Evolutionary conservation across 1,284 basidiomycete genomes (phyloP), one percentile per base, ranked within the genome.

Genomic region (Fomes fomentarius): DNA sequence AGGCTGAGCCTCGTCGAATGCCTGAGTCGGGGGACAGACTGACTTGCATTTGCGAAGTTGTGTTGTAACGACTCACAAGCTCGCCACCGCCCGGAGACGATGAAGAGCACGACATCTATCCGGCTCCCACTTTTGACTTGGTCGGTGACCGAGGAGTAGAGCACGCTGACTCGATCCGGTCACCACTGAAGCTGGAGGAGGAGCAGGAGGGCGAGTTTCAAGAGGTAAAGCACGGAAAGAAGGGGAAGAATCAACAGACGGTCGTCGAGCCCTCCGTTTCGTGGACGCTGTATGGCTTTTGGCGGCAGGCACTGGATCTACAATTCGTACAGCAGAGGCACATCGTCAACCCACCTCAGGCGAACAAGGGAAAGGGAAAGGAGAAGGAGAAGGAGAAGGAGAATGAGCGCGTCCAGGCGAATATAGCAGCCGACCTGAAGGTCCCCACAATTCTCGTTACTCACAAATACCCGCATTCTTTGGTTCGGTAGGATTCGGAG

Each of bases 141-240:
- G 65, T 72, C 11, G 65, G 47, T 76, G 50, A 70, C 86, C 33
- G 57, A 68, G 26, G 56, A 71, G 2, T 75, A 78, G 77, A 78
- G 22, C 80, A 82, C 24, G 68, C 71, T 26, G 70, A 71, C 12
- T 63, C 65, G 19, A 57, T 86, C 30, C 45, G 60, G n/a, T 37
- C 50, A 2, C 12, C 28, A 2, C 37, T 49, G 19, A 53, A 56
- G 54, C 47, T 19, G 2, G 63, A 64, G 14, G 61, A 64, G 22
- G 57, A 53, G 3, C 19, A 39, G 5, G 34, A 53, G n/a, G 63
- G 63, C 17, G 57, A 63, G 31, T 64, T 58, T 52, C 24, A 41
- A n/a, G 55, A 58, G 24, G 43, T 47, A 7, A 48, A 50, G 33
- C 41, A 43, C 41, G 57, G 51, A 42, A 61, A 61, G 54, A 35